Base-by-base conservation (phyloP, 768 basidiomycete genomes). In the Baorangia bicolor region DNA sequence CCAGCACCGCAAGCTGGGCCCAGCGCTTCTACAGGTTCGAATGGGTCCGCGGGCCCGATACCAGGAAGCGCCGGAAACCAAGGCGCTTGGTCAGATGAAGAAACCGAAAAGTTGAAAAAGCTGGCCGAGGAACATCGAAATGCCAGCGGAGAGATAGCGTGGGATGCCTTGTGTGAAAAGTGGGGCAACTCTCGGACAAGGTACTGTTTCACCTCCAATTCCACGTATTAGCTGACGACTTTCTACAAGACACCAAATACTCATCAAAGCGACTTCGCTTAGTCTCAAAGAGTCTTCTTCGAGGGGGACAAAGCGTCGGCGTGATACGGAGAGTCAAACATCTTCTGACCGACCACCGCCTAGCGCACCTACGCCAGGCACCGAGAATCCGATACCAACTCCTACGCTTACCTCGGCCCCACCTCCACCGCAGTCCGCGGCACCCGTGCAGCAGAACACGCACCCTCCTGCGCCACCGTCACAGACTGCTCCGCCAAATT, bases 81-180 rank as follows among this genome's bases (percentile, higher is more conserved):
- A 48, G 90, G 88, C 0, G 78, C 87, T 8, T 92, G 90, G 91
- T 81, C 87, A 3, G 86, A 90, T 8, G 88, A 87, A 55, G 91
- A 93, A 66, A 82, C 81, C 0, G 87, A 88, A 58, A 78, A 82
- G 38, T 66, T 93, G 55, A 86, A 79, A 68, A 82, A 78, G 49
- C 65, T 92, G 21, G 84, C 87, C 0, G 90, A 91, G 58, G 83
- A 89, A 49, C 85, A 84, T 65, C 80, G 80, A 53, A 69, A 75
- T 48, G 69, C 68, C 30, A 75, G 65, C 16, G 67, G 77, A 5
- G 76, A 78, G 49, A 85, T 87, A 38, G 87, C 88, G 48, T 93
- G 90, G 90, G 90, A 92, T 68, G 83, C 85, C 75, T 79, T 92
- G 23, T 82, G 86, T 48, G 76, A 76, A 46, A 81, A 87, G 62